Conservation (phyloP, 192 early-diverging fungal genomes). For the Phlyctochytrium planicorne region DNA sequence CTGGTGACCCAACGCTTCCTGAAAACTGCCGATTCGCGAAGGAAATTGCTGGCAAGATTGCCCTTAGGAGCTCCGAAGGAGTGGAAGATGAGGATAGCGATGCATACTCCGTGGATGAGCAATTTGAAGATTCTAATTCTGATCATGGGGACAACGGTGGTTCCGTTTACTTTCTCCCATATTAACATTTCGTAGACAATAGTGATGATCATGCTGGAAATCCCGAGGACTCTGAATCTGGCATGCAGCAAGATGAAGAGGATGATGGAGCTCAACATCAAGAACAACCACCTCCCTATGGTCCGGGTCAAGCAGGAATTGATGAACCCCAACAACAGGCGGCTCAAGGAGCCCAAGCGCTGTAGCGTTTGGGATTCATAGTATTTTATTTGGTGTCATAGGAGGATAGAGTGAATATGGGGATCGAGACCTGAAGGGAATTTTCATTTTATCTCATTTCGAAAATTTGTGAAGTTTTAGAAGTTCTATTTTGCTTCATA, state of each 20-base stretch:
- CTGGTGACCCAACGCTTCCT: conserved; percentile 4
- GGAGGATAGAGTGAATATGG: no score
- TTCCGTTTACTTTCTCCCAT: no score
- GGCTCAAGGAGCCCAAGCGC: not conserved
- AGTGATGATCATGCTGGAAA: not conserved
- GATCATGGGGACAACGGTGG: no score
- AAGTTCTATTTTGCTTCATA: no score
- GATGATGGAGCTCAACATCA: not conserved
- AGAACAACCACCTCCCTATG: not conserved
- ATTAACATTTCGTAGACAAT: no score
- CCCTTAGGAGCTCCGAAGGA: not conserved
- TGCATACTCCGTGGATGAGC: no score
- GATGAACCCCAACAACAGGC: not conserved
- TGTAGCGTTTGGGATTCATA: no score
- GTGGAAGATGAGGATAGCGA: not conserved
- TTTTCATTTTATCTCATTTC: no score
- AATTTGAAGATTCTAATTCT: no score
- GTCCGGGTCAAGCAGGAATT: not conserved
- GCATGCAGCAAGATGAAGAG: not conserved
- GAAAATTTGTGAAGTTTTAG: no score
- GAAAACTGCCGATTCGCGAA: not conserved
- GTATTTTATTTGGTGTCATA: not conserved
- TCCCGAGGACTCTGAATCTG: not conserved
- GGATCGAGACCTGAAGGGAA: no score
- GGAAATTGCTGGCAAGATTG: not conserved